Percentiles rank a stretch among this genome's conserved stretches.
Evolutionary conservation across 305 asterid genomes (phyloP).

Genomic region (Rubia tinctorum): DNA sequence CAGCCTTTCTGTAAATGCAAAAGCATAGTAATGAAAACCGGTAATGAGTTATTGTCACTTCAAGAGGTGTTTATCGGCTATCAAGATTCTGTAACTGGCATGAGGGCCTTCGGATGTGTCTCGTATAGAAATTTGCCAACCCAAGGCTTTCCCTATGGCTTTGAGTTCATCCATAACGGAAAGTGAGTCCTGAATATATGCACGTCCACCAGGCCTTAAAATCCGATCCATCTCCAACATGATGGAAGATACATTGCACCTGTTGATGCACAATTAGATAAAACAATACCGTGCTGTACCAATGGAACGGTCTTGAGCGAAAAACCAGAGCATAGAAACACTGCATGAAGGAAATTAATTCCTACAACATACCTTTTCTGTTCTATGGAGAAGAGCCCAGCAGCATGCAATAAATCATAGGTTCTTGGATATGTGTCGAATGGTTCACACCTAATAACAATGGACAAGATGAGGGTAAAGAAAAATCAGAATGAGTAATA

Average conservation of each 20-base stretch:
- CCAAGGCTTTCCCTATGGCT: conserved; percentile 62
- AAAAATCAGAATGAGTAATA: not conserved
- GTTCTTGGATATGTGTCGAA: conserved; percentile 91
- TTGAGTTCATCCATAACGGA: conserved; percentile 67
- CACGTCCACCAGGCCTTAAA: conserved; percentile 77
- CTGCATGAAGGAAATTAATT: not conserved
- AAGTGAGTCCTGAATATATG: conserved; percentile 69
- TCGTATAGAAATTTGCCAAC: conserved; percentile 63
- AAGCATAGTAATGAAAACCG: no score
- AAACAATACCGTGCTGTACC: not conserved
- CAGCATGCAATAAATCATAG: conserved; percentile 81
- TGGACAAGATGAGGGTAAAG: conserved; percentile 5
- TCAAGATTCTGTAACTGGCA: conserved; percentile 62
- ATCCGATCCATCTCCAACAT: conserved; percentile 93
- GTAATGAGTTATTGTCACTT: conserved; percentile 10
- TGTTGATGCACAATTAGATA: conserved; percentile 20
- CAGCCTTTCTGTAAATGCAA: no score
- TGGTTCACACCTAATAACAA: conserved; percentile 72
- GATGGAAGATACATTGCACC: conserved; percentile 70
- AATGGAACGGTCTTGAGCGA: not conserved
- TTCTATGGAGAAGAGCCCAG: conserved; percentile 75
- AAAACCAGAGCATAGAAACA: not conserved
- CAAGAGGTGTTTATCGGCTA: conserved; percentile 50
- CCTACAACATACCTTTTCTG: conserved; percentile 46
- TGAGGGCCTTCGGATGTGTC: conserved; percentile 91